A percentile compares a stretch with the other conserved stretches of the same genome.
These are phyloP conservation scores for Yamadazyma paraphyllophila DNA, from an alignment of 805 yeast species.

Conservation along the genomic window DNA sequence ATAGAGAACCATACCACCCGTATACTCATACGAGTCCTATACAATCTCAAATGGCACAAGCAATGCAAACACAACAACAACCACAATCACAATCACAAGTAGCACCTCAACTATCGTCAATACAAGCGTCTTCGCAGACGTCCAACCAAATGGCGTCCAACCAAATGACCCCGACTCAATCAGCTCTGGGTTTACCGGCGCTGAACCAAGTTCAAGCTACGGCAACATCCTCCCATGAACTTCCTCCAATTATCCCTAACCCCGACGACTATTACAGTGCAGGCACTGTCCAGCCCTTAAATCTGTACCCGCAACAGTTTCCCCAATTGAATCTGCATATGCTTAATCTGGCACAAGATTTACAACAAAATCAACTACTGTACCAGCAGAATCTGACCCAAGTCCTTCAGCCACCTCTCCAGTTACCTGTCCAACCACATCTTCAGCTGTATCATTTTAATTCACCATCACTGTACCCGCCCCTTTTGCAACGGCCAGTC, in stretches of 20 bases:
- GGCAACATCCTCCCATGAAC: conserved; percentile 5
- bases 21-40: neutral
- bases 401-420: conserved; percentile 1
- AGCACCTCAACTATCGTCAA: too few relatives aligned
- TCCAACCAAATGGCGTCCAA: too few relatives aligned
- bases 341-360: neutral
- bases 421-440: conserved; percentile 1
- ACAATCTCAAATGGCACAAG: neutral
- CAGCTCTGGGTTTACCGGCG: neutral
- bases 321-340: neutral
- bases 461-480: conserved; percentile 2
- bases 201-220: neutral
- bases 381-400: conserved; percentile 10
- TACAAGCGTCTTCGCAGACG: neutral
- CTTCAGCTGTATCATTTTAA: neutral
- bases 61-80: neutral
- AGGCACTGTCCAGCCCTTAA: conserved; percentile 3
- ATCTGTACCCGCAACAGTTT: conserved; percentile 9
- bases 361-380: conserved; percentile 6
- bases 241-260: conserved; percentile 10
- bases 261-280: conserved; percentile 9
- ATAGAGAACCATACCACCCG: neutral
- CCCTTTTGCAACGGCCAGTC: conserved; percentile 14
- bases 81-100: too few relatives aligned
- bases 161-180: too few relatives aligned